phyloP scores from a whole-genome alignment of 2,329 filamentous ascomycete genomes.

The Aspergillus neoniger region DNA sequence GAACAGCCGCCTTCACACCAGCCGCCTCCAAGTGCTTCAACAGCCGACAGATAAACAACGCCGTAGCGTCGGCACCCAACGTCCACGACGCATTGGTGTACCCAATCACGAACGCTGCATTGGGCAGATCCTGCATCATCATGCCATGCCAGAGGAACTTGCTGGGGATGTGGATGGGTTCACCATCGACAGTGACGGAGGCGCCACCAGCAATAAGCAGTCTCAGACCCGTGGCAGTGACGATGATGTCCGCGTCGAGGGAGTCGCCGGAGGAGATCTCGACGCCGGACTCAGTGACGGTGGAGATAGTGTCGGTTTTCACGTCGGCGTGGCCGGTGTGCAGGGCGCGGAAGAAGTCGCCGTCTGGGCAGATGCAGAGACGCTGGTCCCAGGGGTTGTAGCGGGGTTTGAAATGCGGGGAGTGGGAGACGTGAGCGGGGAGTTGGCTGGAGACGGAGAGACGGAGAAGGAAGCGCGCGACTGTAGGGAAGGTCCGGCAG shows the following conservation, averaged over 20 bases:
- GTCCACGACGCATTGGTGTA: constrained; percentile 51
- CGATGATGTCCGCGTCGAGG: constrained; percentile 46
- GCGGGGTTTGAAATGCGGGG: constrained; percentile 64
- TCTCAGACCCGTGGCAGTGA: constrained; percentile 49
- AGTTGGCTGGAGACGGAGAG: constrained; percentile 52
- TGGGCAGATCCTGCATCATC: constrained; percentile 49
- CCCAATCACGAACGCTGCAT: constrained; percentile 44
- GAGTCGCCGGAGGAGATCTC: constrained; percentile 47
- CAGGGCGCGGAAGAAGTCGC: constrained; percentile 59
- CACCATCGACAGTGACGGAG: constrained; percentile 40
- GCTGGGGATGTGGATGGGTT: constrained; percentile 32
- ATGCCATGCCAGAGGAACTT: constrained; percentile 49
- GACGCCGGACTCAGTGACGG: constrained; percentile 53
- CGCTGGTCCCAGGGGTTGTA: constrained; percentile 75
- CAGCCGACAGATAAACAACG: constrained; percentile 41
- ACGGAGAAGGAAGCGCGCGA: constrained; percentile 53
- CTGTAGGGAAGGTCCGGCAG: constrained; percentile 56
- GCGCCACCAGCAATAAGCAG: constrained; percentile 43
- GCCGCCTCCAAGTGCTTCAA: constrained; percentile 35
- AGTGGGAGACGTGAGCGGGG: constrained; percentile 55
- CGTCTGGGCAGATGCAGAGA: constrained; percentile 67
- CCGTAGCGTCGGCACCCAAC: constrained; percentile 47
- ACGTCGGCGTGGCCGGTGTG: constrained; percentile 54
- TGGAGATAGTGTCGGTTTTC: constrained; percentile 58
- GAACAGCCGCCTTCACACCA: constrained; percentile 30